Percentiles rank a stretch among this genome's conserved stretches.
Conservation (phyloP, 345 rosid species). For the Eucalyptus marginata region DNA sequence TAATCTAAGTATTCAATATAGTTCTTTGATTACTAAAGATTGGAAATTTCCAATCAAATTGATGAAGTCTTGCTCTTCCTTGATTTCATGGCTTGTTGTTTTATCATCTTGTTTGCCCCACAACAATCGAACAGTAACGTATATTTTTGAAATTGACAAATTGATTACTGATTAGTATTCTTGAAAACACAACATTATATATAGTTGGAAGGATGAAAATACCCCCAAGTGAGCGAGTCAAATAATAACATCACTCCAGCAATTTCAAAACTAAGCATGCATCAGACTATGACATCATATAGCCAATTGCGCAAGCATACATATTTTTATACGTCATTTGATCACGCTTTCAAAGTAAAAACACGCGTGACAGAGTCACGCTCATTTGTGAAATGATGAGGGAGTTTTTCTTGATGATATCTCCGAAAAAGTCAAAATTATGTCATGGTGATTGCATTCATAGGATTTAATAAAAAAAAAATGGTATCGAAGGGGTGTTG, state of each 20-base stretch:
- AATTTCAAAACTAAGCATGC: neutral
- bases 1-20: neutral
- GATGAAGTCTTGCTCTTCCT: neutral
- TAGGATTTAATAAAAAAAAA: rapidly evolving
- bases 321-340: neutral
- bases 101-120: neutral
- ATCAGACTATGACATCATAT: neutral
- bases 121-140: neutral
- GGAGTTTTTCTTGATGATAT: neutral
- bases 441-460: neutral
- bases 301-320: neutral
- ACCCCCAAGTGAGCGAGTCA: neutral
- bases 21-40: neutral
- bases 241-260: neutral
- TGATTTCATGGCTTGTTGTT: neutral
- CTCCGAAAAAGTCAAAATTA: neutral
- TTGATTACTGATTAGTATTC: neutral
- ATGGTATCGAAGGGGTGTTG: neutral
- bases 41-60: neutral
- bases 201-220: neutral
- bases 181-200: neutral
- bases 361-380: neutral
- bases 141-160: neutral
- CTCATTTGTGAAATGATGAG: neutral
- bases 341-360: neutral